Evolutionary conservation across 371 early-diverging fungal genomes (phyloP), one percentile per base, ranked within the genome.

Genomic region (Mucor lusitanicus): DNA sequence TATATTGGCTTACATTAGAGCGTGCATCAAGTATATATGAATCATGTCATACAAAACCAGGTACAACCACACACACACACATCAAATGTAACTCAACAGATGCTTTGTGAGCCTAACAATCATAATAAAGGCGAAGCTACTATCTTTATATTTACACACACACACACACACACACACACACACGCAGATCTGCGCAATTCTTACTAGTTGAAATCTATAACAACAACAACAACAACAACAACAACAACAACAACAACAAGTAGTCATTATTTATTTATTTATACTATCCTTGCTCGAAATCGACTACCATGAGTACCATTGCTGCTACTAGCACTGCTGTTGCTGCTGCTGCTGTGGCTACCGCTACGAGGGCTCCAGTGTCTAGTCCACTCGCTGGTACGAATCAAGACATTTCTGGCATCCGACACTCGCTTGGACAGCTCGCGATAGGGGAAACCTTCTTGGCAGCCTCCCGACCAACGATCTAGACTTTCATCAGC

Each of bases 361-460:
- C 37, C 3, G 13, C 13, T 53, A 33, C 76, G 64, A 8, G 65
- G 69, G 39, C 59, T 58, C 79, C 79, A 79, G 9, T 66, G 61
- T 17, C 40, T 57, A 15, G 79, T 74, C 72, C 76, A 79, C 55
- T 72, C 56, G 44, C 30, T 56, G 6, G 70, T 65, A 27, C 61
- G 40, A n/a, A 21, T 27, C 13, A 72, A 15, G 2, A 72, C n/a
- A 5, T 44, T 12, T n/a, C 62, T 55, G 11, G 70, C 17, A 11
- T 25, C 23, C 3, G 11, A 32, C 4, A 76, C 64, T 8, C 75
- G 63, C 27, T 56, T 55, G 15, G 63, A 33, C 1, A 79, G 60
- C 25, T 74, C 71, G 15, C 77, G 64, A 39, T 55, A 71, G 5
- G 74, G 69, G 19, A 73, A 56, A 12, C 64, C 72, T 33, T 73